phyloP scores from a whole-genome alignment of 2,329 filamentous ascomycete species.

The Paraphaeosphaeria minitans region DNA sequence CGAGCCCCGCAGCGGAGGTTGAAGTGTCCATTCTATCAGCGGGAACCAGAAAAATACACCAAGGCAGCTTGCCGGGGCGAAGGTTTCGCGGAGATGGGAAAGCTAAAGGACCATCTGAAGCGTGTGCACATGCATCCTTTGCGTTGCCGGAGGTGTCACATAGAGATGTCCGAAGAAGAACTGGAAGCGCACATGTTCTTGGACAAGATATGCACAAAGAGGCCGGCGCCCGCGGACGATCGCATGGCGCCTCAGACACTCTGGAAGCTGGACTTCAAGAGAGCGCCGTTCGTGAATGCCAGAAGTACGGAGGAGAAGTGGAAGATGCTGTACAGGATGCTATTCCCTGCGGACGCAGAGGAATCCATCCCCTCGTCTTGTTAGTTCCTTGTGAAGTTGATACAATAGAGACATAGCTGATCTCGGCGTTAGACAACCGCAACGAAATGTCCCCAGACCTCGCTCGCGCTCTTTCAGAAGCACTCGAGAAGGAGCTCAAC shows the following conservation, averaged over 20 bases:
- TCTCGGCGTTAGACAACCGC: slow-evolving; percentile 8
- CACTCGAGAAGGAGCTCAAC: slow-evolving; percentile 18
- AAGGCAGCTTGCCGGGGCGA: slow-evolving; percentile 19
- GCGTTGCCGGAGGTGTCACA: slow-evolving; percentile 17
- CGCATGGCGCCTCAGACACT: slow-evolving; percentile 14
- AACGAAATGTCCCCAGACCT: slow-evolving; percentile 15
- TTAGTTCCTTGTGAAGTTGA: neutral
- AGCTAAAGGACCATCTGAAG: slow-evolving; percentile 23
- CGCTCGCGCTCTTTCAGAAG: slow-evolving; percentile 15
- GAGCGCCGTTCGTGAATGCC: slow-evolving; percentile 17
- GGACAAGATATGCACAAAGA: slow-evolving; percentile 10
- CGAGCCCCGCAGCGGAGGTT: slow-evolving; percentile 9
- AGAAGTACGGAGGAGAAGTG: slow-evolving; percentile 19
- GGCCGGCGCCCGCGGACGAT: slow-evolving; percentile 14
- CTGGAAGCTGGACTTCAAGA: slow-evolving; percentile 18
- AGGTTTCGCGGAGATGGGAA: slow-evolving; percentile 22
- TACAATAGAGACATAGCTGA: neutral
- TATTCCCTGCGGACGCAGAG: slow-evolving; percentile 17
- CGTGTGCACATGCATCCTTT: slow-evolving; percentile 20
- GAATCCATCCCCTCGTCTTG: slow-evolving; percentile 18
- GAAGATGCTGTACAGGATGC: slow-evolving; percentile 15
- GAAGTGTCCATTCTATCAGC: slow-evolving; percentile 20
- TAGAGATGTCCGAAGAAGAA: slow-evolving; percentile 14
- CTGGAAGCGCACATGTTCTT: slow-evolving; percentile 7
- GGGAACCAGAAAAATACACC: slow-evolving; percentile 16